Conservation (phyloP, 1,284 basidiomycete species). For the Stereum hirsutum region DNA sequence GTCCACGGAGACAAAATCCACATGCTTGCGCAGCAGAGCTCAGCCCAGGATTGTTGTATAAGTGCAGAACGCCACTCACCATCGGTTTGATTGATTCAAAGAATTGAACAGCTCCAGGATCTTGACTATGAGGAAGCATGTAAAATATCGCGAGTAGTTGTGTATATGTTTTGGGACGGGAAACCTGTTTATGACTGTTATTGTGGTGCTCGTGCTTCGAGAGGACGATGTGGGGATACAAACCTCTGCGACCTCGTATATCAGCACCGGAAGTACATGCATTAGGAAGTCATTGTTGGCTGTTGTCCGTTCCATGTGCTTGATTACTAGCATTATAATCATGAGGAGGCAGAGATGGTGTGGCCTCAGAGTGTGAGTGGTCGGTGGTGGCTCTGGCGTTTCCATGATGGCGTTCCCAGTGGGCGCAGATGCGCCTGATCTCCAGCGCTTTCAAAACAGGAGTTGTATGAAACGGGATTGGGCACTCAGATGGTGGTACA, state of each 20-base stretch:
- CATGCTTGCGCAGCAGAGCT: too few species aligned
- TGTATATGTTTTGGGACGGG: constrained; percentile 28
- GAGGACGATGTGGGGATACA: too few species aligned
- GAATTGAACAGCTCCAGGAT: constrained; percentile 15
- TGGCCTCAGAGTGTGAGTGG: constrained; percentile 54
- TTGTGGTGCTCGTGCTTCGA: too few species aligned
- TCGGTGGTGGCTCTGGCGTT: constrained; percentile 35
- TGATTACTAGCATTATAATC: constrained; percentile 50
- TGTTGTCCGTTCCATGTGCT: constrained; percentile 33
- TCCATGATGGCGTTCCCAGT: constrained; percentile 6
- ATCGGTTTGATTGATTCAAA: constrained; percentile 29
- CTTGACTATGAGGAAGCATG: constrained; percentile 18
- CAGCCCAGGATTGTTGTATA: too few species aligned
- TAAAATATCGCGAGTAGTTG: constrained; percentile 20
- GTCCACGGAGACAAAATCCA: constrained; percentile 42
- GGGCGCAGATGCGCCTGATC: background rate
- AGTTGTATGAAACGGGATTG: background rate
- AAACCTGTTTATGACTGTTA: constrained; percentile 24
- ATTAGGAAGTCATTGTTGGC: constrained; percentile 36
- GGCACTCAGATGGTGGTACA: too few species aligned
- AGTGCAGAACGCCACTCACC: constrained; percentile 26
- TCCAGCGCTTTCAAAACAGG: background rate
- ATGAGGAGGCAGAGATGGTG: constrained; percentile 65
- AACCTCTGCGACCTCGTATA: constrained; percentile 26
- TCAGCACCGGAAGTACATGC: constrained; percentile 50